Percentiles rank a stretch among this genome's conserved stretches.
Evolutionary conservation across 306 rosid species (phyloP).

Genomic region (Castanopsis chinensis): DNA sequence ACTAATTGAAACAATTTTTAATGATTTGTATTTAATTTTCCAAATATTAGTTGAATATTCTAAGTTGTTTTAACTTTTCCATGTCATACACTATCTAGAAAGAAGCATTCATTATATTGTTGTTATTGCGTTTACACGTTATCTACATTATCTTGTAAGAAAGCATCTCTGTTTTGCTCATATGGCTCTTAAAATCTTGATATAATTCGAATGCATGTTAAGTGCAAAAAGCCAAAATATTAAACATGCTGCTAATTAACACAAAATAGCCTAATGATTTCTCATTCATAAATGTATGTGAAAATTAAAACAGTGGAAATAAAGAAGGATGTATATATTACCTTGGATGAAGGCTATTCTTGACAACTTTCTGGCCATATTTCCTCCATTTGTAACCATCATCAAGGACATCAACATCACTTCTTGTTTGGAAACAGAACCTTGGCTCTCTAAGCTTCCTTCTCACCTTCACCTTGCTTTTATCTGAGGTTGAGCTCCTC

Average conservation of each 20-base stretch:
- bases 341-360: slow-evolving; percentile 99
- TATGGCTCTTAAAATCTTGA: too few species aligned
- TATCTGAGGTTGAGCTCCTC: slow-evolving; percentile 76
- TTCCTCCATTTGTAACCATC: slow-evolving; percentile 99
- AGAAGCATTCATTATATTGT: too few species aligned
- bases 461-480: slow-evolving; percentile 85
- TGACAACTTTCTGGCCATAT: slow-evolving; percentile 96
- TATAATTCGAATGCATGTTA: too few species aligned
- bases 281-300: background rate
- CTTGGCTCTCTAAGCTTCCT: slow-evolving; percentile 97
- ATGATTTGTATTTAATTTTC: too few species aligned
- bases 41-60: too few species aligned
- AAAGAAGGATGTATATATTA: slow-evolving; percentile 23
- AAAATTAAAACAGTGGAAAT: background rate
- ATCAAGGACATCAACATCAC: slow-evolving; percentile 99
- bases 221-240: too few species aligned
- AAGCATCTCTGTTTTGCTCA: background rate
- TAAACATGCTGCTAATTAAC: too few species aligned
- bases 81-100: too few species aligned
- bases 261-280: background rate
- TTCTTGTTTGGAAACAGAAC: slow-evolving; percentile 96
- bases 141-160: background rate
- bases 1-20: too few species aligned
- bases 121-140: background rate
- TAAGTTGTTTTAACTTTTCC: too few species aligned